These are phyloP conservation scores for Cladosporium oxysporum DNA, from an alignment of 2,329 filamentous ascomycete genomes.

Conservation along the genomic window DNA sequence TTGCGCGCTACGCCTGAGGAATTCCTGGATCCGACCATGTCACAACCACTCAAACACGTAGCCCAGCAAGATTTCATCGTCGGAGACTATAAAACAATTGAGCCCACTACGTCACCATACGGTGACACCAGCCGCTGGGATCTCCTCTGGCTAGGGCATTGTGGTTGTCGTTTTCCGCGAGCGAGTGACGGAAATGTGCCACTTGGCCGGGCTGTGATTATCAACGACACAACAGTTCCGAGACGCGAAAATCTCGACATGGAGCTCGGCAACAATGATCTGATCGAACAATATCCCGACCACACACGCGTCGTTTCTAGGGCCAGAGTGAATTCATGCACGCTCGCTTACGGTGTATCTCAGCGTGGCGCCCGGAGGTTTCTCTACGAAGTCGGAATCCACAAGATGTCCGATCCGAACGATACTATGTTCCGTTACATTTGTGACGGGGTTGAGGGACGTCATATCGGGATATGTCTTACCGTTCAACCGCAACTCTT, in stretches of 20 bases:
- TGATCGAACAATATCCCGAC: slow-evolving; percentile 24
- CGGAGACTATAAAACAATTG: slow-evolving; percentile 10
- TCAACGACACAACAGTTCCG: slow-evolving; percentile 26
- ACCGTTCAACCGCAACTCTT: slow-evolving; percentile 49
- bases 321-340: slow-evolving; percentile 45
- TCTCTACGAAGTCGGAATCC: slow-evolving; percentile 48
- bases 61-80: slow-evolving; percentile 22
- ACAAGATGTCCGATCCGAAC: slow-evolving; percentile 42
- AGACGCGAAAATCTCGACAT: slow-evolving; percentile 26
- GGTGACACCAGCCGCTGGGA: slow-evolving; percentile 38
- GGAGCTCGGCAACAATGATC: slow-evolving; percentile 27
- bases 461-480: slow-evolving; percentile 43
- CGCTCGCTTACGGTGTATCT: slow-evolving; percentile 49
- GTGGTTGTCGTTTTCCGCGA: slow-evolving; percentile 40
- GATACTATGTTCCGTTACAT: slow-evolving; percentile 38
- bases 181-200: slow-evolving; percentile 22
- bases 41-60: slow-evolving; percentile 15
- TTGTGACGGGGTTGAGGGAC: slow-evolving; percentile 34
- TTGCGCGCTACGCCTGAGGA: slow-evolving; percentile 22
- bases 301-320: slow-evolving; percentile 51
- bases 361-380: slow-evolving; percentile 47
- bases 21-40: slow-evolving; percentile 27
- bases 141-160: slow-evolving; percentile 45
- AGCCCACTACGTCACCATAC: slow-evolving; percentile 28
- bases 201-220: slow-evolving; percentile 26